Conservation (phyloP, 352 stramenopile species). For the Globisporangium solare region DNA sequence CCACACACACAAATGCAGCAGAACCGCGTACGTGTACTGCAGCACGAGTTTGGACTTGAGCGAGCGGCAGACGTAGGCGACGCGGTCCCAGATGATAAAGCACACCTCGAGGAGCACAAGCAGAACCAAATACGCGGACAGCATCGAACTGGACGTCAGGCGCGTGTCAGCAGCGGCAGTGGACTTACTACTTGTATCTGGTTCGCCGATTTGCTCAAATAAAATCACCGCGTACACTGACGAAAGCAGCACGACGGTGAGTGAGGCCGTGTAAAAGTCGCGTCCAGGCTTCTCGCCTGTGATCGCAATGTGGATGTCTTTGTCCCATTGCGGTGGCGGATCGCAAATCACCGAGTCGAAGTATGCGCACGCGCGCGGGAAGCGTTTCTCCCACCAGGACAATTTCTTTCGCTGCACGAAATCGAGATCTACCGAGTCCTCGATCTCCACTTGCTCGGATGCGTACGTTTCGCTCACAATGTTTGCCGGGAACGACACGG, state of each 20-base stretch:
- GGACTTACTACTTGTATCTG: conserved; percentile 29
- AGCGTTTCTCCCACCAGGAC: conserved; percentile 51
- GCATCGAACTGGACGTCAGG: conserved; percentile 61
- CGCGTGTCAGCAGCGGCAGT: conserved; percentile 42
- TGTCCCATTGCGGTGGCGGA: conserved; percentile 77
- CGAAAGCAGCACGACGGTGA: conserved; percentile 59
- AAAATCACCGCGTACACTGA: conserved; percentile 73
- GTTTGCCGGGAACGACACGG: conserved; percentile 12
- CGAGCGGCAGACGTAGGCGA: conserved; percentile 73
- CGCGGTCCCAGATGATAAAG: conserved; percentile 85
- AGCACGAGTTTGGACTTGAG: conserved; percentile 68
- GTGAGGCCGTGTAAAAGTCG: conserved; percentile 69
- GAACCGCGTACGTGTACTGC: conserved; percentile 68
- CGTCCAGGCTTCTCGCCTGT: conserved; percentile 71
- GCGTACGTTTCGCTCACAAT: conserved; percentile 21
- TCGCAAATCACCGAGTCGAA: conserved; percentile 60
- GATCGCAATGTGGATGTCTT: conserved; percentile 81
- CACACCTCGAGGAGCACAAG: conserved; percentile 74
- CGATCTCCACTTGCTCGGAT: conserved; percentile 66
- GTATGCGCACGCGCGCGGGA: conserved; percentile 44
- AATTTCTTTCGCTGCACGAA: conserved; percentile 42
- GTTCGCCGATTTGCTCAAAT: conserved; percentile 68
- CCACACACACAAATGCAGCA: conserved; percentile 75
- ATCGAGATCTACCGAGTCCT: conserved; percentile 34
- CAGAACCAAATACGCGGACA: conserved; percentile 85